Percentiles rank a stretch among this genome's conserved stretches.
These are phyloP conservation scores for Fusarium poae DNA, from an alignment of 2,329 filamentous ascomycete genomes.

Conservation along the genomic window DNA sequence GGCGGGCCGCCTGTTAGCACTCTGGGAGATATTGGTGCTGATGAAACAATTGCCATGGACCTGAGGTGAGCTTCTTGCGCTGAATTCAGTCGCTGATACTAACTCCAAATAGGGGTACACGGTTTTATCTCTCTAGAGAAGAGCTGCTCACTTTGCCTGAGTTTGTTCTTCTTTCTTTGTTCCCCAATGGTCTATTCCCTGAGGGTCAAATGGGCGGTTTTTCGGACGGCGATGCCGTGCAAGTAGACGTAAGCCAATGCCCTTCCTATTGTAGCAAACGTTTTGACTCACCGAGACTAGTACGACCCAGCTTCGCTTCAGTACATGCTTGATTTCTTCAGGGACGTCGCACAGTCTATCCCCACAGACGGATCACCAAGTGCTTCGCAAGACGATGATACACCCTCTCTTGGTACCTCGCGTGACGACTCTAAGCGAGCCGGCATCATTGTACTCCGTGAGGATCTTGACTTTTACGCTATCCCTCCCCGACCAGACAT, in stretches of 20 bases:
- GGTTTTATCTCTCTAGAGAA: slow-evolving; percentile 93
- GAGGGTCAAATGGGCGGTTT: slow-evolving; percentile 96
- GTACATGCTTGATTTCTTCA: slow-evolving; percentile 99
- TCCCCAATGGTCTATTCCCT: slow-evolving; percentile 97
- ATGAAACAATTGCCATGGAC: slow-evolving; percentile 96
- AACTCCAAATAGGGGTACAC: slow-evolving; percentile 76
- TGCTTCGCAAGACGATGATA: slow-evolving; percentile 71
- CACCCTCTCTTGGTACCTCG: slow-evolving; percentile 74
- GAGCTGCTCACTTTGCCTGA: slow-evolving; percentile 95
- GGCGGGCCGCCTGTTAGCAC: slow-evolving; percentile 90
- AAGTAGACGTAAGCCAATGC: slow-evolving; percentile 85
- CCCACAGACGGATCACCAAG: slow-evolving; percentile 78
- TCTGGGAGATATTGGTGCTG: slow-evolving; percentile 86
- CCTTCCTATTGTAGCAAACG: background rate
- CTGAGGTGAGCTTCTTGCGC: slow-evolving; percentile 74
- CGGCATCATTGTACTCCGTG: slow-evolving; percentile 95
- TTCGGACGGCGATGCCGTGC: slow-evolving; percentile 92
- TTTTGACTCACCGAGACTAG: slow-evolving; percentile 62
- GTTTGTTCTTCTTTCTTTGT: slow-evolving; percentile 96
- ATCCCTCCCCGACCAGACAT: slow-evolving; percentile 91
- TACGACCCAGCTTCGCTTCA: slow-evolving; percentile 96
- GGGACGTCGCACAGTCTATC: slow-evolving; percentile 95
- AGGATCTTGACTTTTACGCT: slow-evolving; percentile 97
- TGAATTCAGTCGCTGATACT: slow-evolving; percentile 27
- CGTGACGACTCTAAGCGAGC: slow-evolving; percentile 89